Evolutionary conservation across 2,329 filamentous ascomycete species (phyloP), one percentile per base, ranked within the genome.

Genomic region (Zymoseptoria crescenta): DNA sequence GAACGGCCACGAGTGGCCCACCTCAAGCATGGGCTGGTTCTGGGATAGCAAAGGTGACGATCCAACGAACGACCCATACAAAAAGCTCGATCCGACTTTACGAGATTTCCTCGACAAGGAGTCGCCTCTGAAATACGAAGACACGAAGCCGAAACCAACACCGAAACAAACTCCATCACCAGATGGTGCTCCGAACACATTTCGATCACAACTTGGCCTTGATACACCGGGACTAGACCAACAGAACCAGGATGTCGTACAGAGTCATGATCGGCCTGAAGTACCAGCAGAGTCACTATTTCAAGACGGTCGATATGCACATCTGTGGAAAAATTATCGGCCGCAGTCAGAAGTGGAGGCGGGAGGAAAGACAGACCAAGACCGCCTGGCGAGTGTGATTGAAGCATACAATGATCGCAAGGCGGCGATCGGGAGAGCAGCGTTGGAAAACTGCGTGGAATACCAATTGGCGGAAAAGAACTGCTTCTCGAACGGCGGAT

Each of bases 301-400:
- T 69, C 81, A 82, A 69, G 87, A 89, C 71, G 86, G 86, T 63
- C 83, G 87, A 60, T 89, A 89, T 75, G 91, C 92, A 58, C 83
- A 97, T 72, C 80, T 99, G 30, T 99, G 94, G 94, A 93, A 91
- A 75, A 90, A 83, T 59, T 99, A 99, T 80, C 83, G 83, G 59
- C 87, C 93, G 8, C 84, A 89, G 56, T 72, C 79, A 41, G 80
- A 88, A 58, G 77, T 95, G 61, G 87, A 93, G 69, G 80, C 83
- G 54, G 84, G 84, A 61, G 80, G 81, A 20, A 88, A 88, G 72
- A 84, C 83, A 48, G 88, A 94, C 67, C 85, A 91, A 69, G 91
- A 96, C 71, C 88, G 88, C 73, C 81, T 95, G 65, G 81, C 83
- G 72, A 85, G 90, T 71, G 86, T 97, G 58, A 79, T 96, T 55